A percentile compares a stretch with the other conserved stretches of the same genome.
phyloP scores from a whole-genome alignment of 805 yeast species.

The Komagataella mondaviorum region DNA sequence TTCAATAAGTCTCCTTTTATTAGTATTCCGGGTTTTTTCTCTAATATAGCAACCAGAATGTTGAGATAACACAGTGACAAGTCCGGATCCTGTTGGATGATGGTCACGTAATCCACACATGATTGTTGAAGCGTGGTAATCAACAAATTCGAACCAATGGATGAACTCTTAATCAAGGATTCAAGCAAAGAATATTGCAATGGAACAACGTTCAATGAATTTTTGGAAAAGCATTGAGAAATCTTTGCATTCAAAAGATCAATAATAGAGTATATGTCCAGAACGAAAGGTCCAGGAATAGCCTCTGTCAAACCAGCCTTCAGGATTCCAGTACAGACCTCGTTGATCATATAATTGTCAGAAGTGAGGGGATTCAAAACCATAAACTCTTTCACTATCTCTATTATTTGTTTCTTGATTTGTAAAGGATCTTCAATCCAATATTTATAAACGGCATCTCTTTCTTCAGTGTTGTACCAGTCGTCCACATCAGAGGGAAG shows the following conservation, averaged over 20 bases:
- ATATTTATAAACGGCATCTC: constrained; percentile 16
- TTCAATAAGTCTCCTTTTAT: constrained; percentile 14
- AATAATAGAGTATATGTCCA: constrained; percentile 25
- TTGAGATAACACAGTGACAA: constrained; percentile 35
- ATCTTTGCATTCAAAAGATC: constrained; percentile 23
- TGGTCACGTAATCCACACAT: constrained; percentile 20
- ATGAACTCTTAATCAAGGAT: constrained; percentile 23
- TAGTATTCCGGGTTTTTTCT: constrained; percentile 33
- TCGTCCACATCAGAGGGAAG: constrained; percentile 41
- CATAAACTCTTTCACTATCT: constrained; percentile 27
- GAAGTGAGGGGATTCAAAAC: constrained; percentile 22
- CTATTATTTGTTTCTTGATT: constrained; percentile 27
- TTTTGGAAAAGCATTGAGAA: constrained; percentile 11
- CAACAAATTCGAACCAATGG: constrained; percentile 18
- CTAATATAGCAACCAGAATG: constrained; percentile 35
- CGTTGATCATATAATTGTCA: constrained; percentile 38
- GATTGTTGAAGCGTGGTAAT: constrained; percentile 22
- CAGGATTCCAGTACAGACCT: constrained; percentile 48
- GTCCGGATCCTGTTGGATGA: constrained; percentile 44
- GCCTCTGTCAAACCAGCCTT: constrained; percentile 52
- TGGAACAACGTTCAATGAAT: constrained; percentile 23
- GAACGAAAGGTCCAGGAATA: constrained; percentile 53
- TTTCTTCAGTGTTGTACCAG: constrained; percentile 20
- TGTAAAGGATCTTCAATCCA: constrained; percentile 36
- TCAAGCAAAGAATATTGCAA: constrained; percentile 30